These are phyloP conservation scores for Cephalotrichum gorgonifer DNA, from an alignment of 2,329 filamentous ascomycete genomes.

Conservation along the genomic window DNA sequence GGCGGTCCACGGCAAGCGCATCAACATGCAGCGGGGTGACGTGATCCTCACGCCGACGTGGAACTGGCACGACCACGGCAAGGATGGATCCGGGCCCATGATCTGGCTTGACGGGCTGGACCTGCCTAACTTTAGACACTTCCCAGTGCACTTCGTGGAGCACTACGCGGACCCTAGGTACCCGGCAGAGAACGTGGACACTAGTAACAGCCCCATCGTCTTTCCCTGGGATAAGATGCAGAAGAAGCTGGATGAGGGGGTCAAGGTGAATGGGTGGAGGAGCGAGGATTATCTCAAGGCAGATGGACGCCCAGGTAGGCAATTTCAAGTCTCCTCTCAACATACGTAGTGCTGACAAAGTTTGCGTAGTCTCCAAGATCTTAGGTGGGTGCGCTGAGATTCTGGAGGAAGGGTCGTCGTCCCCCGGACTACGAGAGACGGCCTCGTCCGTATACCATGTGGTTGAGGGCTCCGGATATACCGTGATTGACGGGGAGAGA, in stretches of 20 bases:
- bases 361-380: constrained; percentile 28
- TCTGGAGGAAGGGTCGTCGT: constrained; percentile 23
- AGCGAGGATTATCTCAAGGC: constrained; percentile 21
- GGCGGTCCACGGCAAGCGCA: constrained; percentile 37
- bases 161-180: constrained; percentile 32
- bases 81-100: constrained; percentile 39
- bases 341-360: neutral
- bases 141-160: constrained; percentile 42
- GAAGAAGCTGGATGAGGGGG: constrained; percentile 24
- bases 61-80: constrained; percentile 48
- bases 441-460: constrained; percentile 43
- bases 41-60: constrained; percentile 44
- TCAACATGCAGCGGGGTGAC: constrained; percentile 38
- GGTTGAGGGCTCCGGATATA: constrained; percentile 31
- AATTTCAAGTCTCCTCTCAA: neutral
- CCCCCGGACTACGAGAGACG: constrained; percentile 33
- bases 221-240: constrained; percentile 39
- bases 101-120: constrained; percentile 48
- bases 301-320: constrained; percentile 19
- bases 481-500: constrained; percentile 23
- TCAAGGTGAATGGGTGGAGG: constrained; percentile 14
- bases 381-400: constrained; percentile 36
- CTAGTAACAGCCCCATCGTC: constrained; percentile 26
- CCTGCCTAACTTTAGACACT: constrained; percentile 36
- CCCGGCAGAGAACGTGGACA: constrained; percentile 27